Evolutionary conservation across 1,284 basidiomycete species (phyloP).

Genomic region (Leccinum subfulvum): DNA sequence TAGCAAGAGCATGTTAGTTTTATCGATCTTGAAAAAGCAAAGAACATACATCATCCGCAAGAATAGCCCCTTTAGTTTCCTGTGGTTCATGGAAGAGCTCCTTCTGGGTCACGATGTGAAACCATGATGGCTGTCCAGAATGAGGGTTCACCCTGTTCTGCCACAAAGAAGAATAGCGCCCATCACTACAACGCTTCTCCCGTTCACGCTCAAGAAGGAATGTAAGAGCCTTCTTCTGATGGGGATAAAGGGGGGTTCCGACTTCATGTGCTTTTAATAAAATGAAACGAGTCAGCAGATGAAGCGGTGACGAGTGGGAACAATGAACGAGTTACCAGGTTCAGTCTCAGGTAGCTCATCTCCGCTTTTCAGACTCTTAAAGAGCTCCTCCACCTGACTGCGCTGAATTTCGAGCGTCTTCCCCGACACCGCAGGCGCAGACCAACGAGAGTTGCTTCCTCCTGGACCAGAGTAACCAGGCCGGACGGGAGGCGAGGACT

Average conservation of each 20-base stretch:
- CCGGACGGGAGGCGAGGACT: slow-evolving; percentile 42
- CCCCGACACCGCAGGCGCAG: slow-evolving; percentile 55
- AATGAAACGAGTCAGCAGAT: slow-evolving; percentile 20
- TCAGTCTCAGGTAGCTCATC: slow-evolving; percentile 86
- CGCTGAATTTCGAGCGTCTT: slow-evolving; percentile 91
- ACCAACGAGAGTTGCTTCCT: slow-evolving; percentile 53
- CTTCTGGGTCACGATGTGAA: slow-evolving; percentile 84
- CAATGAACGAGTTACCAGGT: slow-evolving; percentile 56
- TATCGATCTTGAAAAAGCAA: slow-evolving; percentile 9
- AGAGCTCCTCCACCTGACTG: slow-evolving; percentile 91
- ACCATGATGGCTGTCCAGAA: slow-evolving; percentile 58
- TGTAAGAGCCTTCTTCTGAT: slow-evolving; percentile 97
- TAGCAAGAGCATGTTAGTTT: slow-evolving; percentile 14
- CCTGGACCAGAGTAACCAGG: slow-evolving; percentile 42
- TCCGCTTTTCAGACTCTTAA: slow-evolving; percentile 83
- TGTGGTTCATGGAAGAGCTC: slow-evolving; percentile 66
- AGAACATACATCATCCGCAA: slow-evolving; percentile 86
- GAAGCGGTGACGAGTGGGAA: slow-evolving; percentile 8
- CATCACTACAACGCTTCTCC: slow-evolving; percentile 55
- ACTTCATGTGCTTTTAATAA: slow-evolving; percentile 67
- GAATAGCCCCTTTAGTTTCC: slow-evolving; percentile 86
- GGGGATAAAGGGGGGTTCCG: slow-evolving; percentile 89
- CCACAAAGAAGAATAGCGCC: slow-evolving; percentile 76
- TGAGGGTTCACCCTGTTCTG: slow-evolving; percentile 55
- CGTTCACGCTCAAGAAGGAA: slow-evolving; percentile 94